Evolutionary conservation across 2,329 filamentous ascomycete genomes (phyloP).

Genomic region (Curvularia verruculosa): DNA sequence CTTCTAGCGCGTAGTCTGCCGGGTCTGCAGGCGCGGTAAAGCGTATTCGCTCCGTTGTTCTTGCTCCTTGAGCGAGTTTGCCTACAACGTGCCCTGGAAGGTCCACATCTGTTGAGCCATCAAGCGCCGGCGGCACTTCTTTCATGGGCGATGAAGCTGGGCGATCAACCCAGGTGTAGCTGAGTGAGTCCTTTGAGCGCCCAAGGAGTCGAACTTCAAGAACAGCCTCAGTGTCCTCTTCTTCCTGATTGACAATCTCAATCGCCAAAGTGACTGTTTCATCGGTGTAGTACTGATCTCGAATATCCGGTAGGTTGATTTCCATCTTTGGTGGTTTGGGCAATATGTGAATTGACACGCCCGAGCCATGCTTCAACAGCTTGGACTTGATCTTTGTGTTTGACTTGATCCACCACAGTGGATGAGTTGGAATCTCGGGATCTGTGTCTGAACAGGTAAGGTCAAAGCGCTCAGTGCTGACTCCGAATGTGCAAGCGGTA

Average conservation of each 20-base stretch:
- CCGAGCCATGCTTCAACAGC: conserved; percentile 41
- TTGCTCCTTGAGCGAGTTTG: conserved; percentile 39
- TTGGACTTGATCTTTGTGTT: conserved; percentile 33
- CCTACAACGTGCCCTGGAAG: conserved; percentile 49
- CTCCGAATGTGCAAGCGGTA: conserved; percentile 65
- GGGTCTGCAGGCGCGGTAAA: conserved; percentile 53
- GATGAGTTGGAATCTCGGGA: conserved; percentile 32
- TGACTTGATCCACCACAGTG: conserved; percentile 46
- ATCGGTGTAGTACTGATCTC: conserved; percentile 81
- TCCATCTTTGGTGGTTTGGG: conserved; percentile 93
- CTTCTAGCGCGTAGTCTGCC: conserved; percentile 69
- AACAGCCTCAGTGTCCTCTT: conserved; percentile 74
- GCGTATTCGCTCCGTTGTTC: conserved; percentile 43
- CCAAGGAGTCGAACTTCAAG: conserved; percentile 73
- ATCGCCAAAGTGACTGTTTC: conserved; percentile 74
- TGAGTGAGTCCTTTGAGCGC: conserved; percentile 54
- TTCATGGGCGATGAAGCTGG: conserved; percentile 42
- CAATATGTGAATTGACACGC: conserved; percentile 70
- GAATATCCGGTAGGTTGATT: conserved; percentile 67
- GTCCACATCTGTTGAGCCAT: conserved; percentile 34
- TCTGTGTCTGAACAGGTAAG: conserved; percentile 68
- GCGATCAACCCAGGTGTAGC: conserved; percentile 55
- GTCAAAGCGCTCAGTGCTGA: conserved; percentile 70
- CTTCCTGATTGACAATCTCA: conserved; percentile 80
- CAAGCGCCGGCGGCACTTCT: conserved; percentile 32